Evolutionary conservation across 192 early-diverging fungal genomes (phyloP), one percentile per base, ranked within the genome.

Genomic region (Umbelopsis sp.): DNA sequence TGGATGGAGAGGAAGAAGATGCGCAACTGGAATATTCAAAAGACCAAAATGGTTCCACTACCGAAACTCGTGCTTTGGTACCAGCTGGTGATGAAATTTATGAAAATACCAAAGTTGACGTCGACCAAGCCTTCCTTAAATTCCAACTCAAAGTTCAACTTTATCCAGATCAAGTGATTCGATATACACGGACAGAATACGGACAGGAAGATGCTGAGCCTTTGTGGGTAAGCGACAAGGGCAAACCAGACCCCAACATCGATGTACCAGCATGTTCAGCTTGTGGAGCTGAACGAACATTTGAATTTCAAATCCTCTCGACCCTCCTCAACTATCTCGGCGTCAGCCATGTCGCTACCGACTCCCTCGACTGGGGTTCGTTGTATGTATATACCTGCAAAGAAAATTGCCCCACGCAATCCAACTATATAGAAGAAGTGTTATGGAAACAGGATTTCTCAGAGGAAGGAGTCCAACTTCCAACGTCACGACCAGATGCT

Each of bases 221-320:
- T 20, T 81, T 98, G 71, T 95, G 90, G 83, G 96, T 94, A 14
- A 91, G 91, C 71, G 87, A 93, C 59, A 56, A 73, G 29, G 88
- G 83, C 9, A 86, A 85, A 66, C 94, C 95, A 16, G 67, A 52
- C 3, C 62, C 68, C 47, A 49, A 49, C 8, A 72, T 50, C 6
- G 84, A 87, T 51, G 86, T 95, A 41, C 85, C 89, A 12, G 38
- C 74, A 0, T 99, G 97, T 80, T 81, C 84, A 20, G 73, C 82
- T 62, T 99, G 97, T 77, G 83, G 86, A 3, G 86, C 85, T 11
- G 74, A 77, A 20, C 85, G 95, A 31, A 86, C 90, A 29, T 96
- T 97, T 76, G 97, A 99, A 80, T 95, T 97, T 75, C 97, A 99
- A 89, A 87, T 96, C 44, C 87, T 97, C 83, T 96, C 97, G 1